phyloP scores from a whole-genome alignment of 805 yeast species.

The Cyberlindnera veronae region DNA sequence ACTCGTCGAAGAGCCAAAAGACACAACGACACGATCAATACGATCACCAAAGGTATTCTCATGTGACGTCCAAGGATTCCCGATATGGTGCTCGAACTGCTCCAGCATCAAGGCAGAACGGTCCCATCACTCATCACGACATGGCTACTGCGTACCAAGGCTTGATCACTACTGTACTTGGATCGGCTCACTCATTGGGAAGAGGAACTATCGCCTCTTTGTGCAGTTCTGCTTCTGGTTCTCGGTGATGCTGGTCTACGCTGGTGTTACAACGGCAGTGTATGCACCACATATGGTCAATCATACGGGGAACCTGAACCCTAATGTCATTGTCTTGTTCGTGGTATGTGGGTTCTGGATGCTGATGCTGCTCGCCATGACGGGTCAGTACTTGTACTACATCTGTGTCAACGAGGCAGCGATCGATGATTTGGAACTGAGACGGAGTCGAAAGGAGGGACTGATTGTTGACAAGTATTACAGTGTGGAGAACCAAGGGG shows the following conservation, averaged over 20 bases:
- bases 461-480: slow-evolving; percentile 25
- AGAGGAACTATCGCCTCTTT: slow-evolving; percentile 58
- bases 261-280: slow-evolving; percentile 36
- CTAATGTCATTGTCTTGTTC: slow-evolving; percentile 47
- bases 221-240: slow-evolving; percentile 45
- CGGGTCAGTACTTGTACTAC: slow-evolving; percentile 42
- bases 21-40: slow-evolving; percentile 23
- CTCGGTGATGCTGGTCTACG: slow-evolving; percentile 35
- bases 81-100: slow-evolving; percentile 72
- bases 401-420: slow-evolving; percentile 50
- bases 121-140: slow-evolving; percentile 62
- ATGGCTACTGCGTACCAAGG: slow-evolving; percentile 57
- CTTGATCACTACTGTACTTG: slow-evolving; percentile 86
- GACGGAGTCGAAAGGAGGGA: slow-evolving; percentile 27
- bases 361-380: slow-evolving; percentile 41
- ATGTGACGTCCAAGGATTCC: slow-evolving; percentile 72
- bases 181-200: slow-evolving; percentile 72
- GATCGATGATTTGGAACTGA: slow-evolving; percentile 50
- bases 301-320: slow-evolving; percentile 33
- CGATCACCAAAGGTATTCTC: slow-evolving; percentile 56
- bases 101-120: slow-evolving; percentile 62
- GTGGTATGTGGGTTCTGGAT: slow-evolving; percentile 44
- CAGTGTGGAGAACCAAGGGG: slow-evolving; percentile 30
- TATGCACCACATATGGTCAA: slow-evolving; percentile 24
- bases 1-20: slow-evolving; percentile 24